Conservation (phyloP, 1,284 basidiomycete genomes). For the Fomitopsis pinicola region DNA sequence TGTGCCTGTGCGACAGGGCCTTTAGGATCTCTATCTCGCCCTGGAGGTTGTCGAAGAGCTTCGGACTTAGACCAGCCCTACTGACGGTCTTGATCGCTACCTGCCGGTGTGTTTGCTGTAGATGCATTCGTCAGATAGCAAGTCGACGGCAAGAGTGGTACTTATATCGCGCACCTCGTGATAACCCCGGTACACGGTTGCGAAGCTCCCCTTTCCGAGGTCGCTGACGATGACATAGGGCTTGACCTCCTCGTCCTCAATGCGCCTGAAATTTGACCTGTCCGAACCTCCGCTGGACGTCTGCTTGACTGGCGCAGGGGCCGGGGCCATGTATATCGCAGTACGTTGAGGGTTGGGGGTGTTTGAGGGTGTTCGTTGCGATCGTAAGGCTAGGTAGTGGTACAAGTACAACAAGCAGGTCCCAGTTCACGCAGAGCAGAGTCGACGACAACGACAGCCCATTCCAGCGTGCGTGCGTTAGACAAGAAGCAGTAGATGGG, state of each 20-base stretch:
- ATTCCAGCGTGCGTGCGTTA: not conserved
- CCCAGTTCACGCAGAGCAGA: not conserved
- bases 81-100: slow-evolving; percentile 97
- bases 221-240: slow-evolving; percentile 73
- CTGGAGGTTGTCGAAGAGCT: slow-evolving; percentile 95
- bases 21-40: slow-evolving; percentile 98
- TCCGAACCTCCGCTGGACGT: slow-evolving; percentile 11
- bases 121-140: not conserved
- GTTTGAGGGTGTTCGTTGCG: not conserved
- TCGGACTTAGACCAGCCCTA: slow-evolving; percentile 83
- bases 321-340: not conserved
- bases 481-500: not conserved
- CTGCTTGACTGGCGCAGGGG: slow-evolving; percentile 11
- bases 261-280: slow-evolving; percentile 12
- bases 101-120: slow-evolving; percentile 66
- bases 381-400: not conserved
- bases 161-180: slow-evolving; percentile 59
- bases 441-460: not conserved
- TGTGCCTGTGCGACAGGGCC: slow-evolving; percentile 88
- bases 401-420: slow-evolving; percentile 1
- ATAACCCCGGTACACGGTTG: slow-evolving; percentile 93
- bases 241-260: slow-evolving; percentile 61
- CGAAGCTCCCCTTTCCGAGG: slow-evolving; percentile 90
- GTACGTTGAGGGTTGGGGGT: not conserved
- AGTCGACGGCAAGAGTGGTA: not conserved